These are phyloP conservation scores for Pseudisothecium myosuroides DNA, from an alignment of 225 moss, liverwort and hornwort genomes.

Conservation along the genomic window DNA sequence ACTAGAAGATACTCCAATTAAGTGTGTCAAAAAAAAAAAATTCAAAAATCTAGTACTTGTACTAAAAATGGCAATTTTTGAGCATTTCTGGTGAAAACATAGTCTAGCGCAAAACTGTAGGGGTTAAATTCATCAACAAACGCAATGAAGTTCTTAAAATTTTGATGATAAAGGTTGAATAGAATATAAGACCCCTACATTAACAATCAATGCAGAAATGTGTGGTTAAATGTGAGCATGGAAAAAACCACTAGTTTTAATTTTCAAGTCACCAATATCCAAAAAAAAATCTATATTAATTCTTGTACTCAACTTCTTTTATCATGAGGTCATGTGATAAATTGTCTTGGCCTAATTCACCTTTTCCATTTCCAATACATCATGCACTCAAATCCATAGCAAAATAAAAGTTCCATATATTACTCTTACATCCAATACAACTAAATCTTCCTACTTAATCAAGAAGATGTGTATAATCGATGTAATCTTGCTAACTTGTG, in stretches of 20 bases:
- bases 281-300: not conserved
- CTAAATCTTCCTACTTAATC: too few relatives aligned
- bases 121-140: not conserved
- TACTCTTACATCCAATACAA: not conserved
- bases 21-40: too few relatives aligned
- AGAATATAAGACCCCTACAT: fast-evolving
- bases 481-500: not conserved
- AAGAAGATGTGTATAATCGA: not conserved
- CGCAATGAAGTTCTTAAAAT: not conserved
- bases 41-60: too few relatives aligned
- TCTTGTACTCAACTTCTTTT: not conserved
- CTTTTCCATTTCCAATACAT: not conserved
- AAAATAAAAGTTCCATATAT: fast-evolving
- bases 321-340: not conserved
- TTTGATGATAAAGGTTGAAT: not conserved
- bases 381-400: not conserved
- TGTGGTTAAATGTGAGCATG: not conserved
- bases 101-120: too few relatives aligned
- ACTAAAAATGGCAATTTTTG: too few relatives aligned
- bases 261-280: not conserved
- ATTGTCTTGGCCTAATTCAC: not conserved
- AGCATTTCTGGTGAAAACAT: too few relatives aligned
- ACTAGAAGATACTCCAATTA: too few relatives aligned
- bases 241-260: not conserved
- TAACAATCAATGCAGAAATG: not conserved